Evolutionary conservation across 1,139 yeast genomes (phyloP), one percentile per base, ranked within the genome.

Genomic region (Hyphopichia buzzinii): DNA sequence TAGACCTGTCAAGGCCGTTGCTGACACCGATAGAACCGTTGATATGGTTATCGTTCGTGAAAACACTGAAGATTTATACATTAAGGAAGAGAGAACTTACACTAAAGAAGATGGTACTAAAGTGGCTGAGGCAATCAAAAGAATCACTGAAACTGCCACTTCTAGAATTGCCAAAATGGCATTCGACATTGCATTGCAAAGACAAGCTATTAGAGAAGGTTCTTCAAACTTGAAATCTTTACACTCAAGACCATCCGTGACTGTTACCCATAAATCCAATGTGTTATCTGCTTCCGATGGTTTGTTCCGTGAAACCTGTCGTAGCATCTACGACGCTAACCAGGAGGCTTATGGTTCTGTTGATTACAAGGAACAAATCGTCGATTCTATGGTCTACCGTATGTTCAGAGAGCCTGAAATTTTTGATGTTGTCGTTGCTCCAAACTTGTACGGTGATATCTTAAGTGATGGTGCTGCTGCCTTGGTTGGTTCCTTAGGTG

Each of bases 381-480:
- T 92, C 35, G 98, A 92, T 71, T 89, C 97, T 17, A 92, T 94
- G 98, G 98, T 92, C 41, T 92, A 92, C 79, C 80, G 96, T 63
- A 80, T 92, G 90, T 92, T 92, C 81, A 82, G 97, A 66, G 97
- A 92, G 65, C 98, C 98, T 36, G 90, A 89, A 58, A 82, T 85
- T 59, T 92, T 92, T 55, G 98, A 92, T 57, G 98, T 94, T 40
- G 94, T 92, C 29, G 98, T 92, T 38, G 98, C 97, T 43, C 98
- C 98, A 55, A 92, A 94, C 75, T 76, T 92, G 61, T 92, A 92
- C 64, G 98, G 98, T 61, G 98, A 92, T 64, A 89, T 92, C 51
- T 74, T 94, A 52, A 85, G 96, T 50, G 98, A 92, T 59, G 98
- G 98, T 64, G 98, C 98, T 39, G 98, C 98, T 52, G 98, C 98